Base-by-base conservation (phyloP, 1,139 yeast genomes). In the Sugiyamaella japonica region DNA sequence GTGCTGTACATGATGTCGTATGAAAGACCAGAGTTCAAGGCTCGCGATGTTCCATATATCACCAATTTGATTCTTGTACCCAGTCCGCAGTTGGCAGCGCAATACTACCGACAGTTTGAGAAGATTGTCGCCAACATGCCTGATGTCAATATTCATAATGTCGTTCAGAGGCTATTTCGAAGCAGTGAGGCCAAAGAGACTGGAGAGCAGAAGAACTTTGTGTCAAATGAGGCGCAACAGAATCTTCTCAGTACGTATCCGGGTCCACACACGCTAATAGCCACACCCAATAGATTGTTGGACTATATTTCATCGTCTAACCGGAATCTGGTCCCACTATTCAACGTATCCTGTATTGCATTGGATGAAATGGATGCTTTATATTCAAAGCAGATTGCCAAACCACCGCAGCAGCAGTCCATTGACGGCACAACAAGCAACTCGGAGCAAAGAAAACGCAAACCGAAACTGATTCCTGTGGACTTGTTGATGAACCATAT, bases 261-360 rank as follows among this genome's bases (percentile, higher is more conserved):
- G 28, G 84, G 84, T 55, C 96, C 96, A 0, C 95, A 87, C 73
- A 76, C 89, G 1, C 71, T 89, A 1, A 85, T 89, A 10, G 91
- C 93, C 0, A 90, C 97, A 0, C 97, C 97, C 0, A 95, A 95
- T 0, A 72, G 97, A 61, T 76, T 89, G 40, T 86, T 90, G 50
- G 97, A 90, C 69, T 72, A 88, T 34, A 69, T 89, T n/a, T 52
- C 65, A 7, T 53, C 62, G n/a, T 54, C 60, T 1, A 53, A 54
- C 2, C 51, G 63, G 16, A 23, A 36, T 13, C 38, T 47, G 7
- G 52, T 63, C 10, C 66, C 63, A 1, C 50, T 64, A 7, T 50
- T 51, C 31, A 57, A 57, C 29, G 56, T 62, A 5, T 60, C 64
- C 2, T 55, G 57, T 39, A 51, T 64, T 17, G 65, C 59, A 3